Conservation (phyloP, 1,139 yeast species). For the Zygoascus sp. region DNA sequence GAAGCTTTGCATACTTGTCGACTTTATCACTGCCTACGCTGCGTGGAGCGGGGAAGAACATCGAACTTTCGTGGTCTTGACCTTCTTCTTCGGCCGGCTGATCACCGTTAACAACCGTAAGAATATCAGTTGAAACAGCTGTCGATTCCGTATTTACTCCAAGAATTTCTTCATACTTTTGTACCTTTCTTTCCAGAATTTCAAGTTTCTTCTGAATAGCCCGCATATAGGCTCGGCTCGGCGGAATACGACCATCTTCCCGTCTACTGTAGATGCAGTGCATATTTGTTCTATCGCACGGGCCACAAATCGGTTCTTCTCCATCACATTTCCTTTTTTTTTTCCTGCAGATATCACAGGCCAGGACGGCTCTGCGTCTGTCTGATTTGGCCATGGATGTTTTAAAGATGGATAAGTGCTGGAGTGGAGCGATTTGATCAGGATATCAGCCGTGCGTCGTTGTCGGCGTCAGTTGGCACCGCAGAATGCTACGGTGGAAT, state of each 20-base stretch:
- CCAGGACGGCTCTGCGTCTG: slow-evolving; percentile 17
- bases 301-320: slow-evolving; percentile 15
- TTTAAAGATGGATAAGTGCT: too few species aligned
- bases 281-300: slow-evolving; percentile 10
- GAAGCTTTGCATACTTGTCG: slow-evolving; percentile 13
- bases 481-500: too few species aligned
- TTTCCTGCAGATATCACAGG: slow-evolving; percentile 19
- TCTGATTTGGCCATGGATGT: not conserved
- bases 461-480: too few species aligned
- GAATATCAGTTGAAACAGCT: slow-evolving; percentile 59
- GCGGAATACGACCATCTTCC: slow-evolving; percentile 14
- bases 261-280: slow-evolving; percentile 15
- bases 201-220: slow-evolving; percentile 12
- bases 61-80: too few species aligned
- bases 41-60: too few species aligned
- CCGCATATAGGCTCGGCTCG: slow-evolving; percentile 13
- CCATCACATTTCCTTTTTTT: slow-evolving; percentile 19
- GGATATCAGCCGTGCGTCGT: too few species aligned
- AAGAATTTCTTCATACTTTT: slow-evolving; percentile 7
- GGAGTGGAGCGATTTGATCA: too few species aligned
- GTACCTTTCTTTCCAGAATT: slow-evolving; percentile 11
- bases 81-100: too few species aligned
- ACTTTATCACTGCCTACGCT: slow-evolving; percentile 10
- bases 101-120: slow-evolving; percentile 3
- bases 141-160: slow-evolving; percentile 51